These are phyloP conservation scores for Polytrichum commune DNA, from an alignment of 225 moss, liverwort and hornwort species.

Conservation along the genomic window DNA sequence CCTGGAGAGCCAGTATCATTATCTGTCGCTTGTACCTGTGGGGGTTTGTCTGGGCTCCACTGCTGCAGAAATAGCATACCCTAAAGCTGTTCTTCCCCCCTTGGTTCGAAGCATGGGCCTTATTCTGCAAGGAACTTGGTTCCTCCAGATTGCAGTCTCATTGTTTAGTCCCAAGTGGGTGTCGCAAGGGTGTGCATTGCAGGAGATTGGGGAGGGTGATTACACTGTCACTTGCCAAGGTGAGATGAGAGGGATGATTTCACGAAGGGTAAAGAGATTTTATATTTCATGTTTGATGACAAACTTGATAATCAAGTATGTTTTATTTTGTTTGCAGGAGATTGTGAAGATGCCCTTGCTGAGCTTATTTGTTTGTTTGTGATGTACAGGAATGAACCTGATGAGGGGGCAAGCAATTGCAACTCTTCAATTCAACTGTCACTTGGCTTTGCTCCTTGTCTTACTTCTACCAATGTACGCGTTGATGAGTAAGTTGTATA, in stretches of 20 bases:
- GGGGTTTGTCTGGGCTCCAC: constrained; percentile 65
- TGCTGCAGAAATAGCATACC: constrained; percentile 57
- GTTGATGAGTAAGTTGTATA: constrained; percentile 51
- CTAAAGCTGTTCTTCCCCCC: constrained; percentile 56
- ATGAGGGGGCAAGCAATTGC: constrained; percentile 85
- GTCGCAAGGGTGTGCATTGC: constrained; percentile 64
- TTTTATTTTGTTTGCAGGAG: no score
- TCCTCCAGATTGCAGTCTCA: constrained; percentile 75
- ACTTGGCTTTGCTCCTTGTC: constrained; percentile 77
- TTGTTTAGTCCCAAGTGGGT: constrained; percentile 67
- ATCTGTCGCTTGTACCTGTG: constrained; percentile 71
- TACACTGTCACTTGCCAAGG: constrained; percentile 60
- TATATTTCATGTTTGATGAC: no score
- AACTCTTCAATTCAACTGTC: constrained; percentile 94
- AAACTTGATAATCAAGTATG: no score
- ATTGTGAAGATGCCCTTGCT: no score
- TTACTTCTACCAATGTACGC: constrained; percentile 56
- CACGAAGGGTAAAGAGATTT: no score
- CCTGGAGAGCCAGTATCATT: constrained; percentile 76
- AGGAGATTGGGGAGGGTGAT: constrained; percentile 65
- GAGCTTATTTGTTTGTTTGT: constrained; percentile 11
- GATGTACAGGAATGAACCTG: constrained; percentile 39
- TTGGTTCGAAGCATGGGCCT: constrained; percentile 76
- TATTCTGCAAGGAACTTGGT: constrained; percentile 89
- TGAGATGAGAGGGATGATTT: background rate